Evolutionary conservation across 1,284 basidiomycete species (phyloP), one percentile per base, ranked within the genome.

Genomic region (Ceratobasidium sp.): DNA sequence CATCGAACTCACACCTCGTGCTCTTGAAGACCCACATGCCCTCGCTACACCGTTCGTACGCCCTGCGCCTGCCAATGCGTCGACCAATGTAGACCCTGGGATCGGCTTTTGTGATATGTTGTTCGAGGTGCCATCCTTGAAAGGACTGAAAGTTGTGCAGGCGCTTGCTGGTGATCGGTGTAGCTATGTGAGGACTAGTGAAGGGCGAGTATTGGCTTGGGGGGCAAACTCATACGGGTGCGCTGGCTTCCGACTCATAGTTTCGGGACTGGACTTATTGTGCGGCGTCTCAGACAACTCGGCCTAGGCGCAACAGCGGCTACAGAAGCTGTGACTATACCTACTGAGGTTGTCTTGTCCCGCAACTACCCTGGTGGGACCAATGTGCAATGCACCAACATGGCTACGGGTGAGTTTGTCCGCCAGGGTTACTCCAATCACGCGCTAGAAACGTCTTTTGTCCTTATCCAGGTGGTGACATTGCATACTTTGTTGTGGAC

Each of bases 181-280:
- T 66, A 94, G 92, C 77, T 93, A 94, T 81, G 89, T 87, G 37
- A 84, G 90, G 72, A 90, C 94, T 6, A 80, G 79, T 6, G 79
- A 84, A 7, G 95, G 95, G 1, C 85, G 90, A 56, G 93, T 97
- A 2, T 87, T 98, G n/a, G 93, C 90, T 0, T 96, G 92, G 88
- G 95, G 95, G 61, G 92, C 92, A 0, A 96, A 96, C 80, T 90
- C 92, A 77, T 91, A 86, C 77, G 93, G 94, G 90, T 91, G 77
- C 73, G 85, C 79, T 14, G 74, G 49, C 66, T 34, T 74, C 51
- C 54, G 37, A 22, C n/a, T n/a, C 39, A 13, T 14, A 14, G 56
- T 65, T 56, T 16, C 56, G 49, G 64, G 54, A 69, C n/a, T 68
- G 64, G 54, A 69, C n/a, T 68, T 11, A 22, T 27, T 9, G 16